Evolutionary conservation across 108 stramenopile genomes (phyloP).

Genomic region (Nitzschia sp.): DNA sequence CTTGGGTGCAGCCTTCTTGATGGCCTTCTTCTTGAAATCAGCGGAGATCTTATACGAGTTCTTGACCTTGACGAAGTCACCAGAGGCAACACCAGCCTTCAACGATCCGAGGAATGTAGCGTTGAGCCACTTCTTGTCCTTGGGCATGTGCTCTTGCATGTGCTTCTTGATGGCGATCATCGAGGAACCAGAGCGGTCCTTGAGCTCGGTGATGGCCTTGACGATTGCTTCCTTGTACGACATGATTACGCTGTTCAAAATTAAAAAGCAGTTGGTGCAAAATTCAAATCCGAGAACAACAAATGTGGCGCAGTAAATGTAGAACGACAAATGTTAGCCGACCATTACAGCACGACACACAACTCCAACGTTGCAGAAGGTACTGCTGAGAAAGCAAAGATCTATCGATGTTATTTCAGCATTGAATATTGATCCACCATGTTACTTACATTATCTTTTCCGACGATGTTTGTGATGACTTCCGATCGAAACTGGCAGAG

Average conservation of each 20-base stretch:
- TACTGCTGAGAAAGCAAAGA: too few species aligned
- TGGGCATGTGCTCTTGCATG: constrained; percentile 54
- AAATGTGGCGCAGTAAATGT: too few species aligned
- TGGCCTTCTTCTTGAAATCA: constrained; percentile 57
- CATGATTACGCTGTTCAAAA: constrained; percentile 32
- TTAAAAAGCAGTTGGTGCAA: neutral
- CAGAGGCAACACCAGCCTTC: constrained; percentile 61
- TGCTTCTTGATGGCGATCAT: constrained; percentile 74
- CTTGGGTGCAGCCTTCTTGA: constrained; percentile 39
- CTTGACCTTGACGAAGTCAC: constrained; percentile 62
- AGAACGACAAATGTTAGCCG: neutral
- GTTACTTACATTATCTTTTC: constrained; percentile 11
- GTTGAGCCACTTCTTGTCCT: constrained; percentile 71
- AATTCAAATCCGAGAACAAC: too few species aligned
- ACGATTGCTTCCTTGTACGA: constrained; percentile 73
- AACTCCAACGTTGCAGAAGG: too few species aligned
- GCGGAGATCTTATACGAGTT: constrained; percentile 72
- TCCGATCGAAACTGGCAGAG: too few species aligned
- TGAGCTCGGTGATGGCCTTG: constrained; percentile 67
- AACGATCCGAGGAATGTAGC: constrained; percentile 55
- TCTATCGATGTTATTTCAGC: too few species aligned
- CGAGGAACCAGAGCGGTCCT: constrained; percentile 83
- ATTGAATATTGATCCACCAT: neutral
- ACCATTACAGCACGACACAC: too few species aligned
- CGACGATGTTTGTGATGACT: neutral